Evolutionary conservation across 768 basidiomycete genomes (phyloP), one percentile per base, ranked within the genome.

Genomic region (Russula sp.): DNA sequence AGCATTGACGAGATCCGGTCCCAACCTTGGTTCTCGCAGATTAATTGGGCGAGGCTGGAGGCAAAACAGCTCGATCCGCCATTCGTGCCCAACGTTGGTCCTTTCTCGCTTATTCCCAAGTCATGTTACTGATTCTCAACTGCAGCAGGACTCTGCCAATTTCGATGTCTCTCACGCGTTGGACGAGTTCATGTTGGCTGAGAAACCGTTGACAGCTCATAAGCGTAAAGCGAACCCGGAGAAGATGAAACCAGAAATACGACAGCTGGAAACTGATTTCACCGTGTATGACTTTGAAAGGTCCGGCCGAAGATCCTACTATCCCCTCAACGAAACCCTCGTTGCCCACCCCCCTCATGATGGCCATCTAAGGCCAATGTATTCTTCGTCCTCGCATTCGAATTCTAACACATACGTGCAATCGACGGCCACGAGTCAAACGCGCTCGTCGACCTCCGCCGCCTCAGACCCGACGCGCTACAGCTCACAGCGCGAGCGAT

Each of bases 131-230:
- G 66, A 64, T 48, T 62, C 40, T 40, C 22, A 24, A 49, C 48
- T 64, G 30, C 72, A 99, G 95, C 86, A 89, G 75, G 94, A 95
- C 74, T 89, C 89, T 76, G 92, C 94, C n/a, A 98, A 99, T 75
- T 99, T 98, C 75, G 96, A 99, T 73, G 89, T 97, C 42, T 87
- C 93, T 40, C 94, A 98, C 72, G 97, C 98, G 78, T 83, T 99
- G 11, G 95, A 99, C 73, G 97, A 99, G 74, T 90, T 98, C 71
- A 76, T 99, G 72, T 85, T 98, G 83, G 95, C 95, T 58, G 96
- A 98, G 77, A 98, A 98, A 74, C 96, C 96, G n/a, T 78, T 98
- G 61, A 97, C 93, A 61, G 94, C 95, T 67, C 81, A 90, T 51
- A 97, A 94, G 75, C 87, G 97, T 40, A 98, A 96, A 72, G 86